Conservation (phyloP, 2,329 filamentous ascomycete genomes). For the Penicillium sp. region DNA sequence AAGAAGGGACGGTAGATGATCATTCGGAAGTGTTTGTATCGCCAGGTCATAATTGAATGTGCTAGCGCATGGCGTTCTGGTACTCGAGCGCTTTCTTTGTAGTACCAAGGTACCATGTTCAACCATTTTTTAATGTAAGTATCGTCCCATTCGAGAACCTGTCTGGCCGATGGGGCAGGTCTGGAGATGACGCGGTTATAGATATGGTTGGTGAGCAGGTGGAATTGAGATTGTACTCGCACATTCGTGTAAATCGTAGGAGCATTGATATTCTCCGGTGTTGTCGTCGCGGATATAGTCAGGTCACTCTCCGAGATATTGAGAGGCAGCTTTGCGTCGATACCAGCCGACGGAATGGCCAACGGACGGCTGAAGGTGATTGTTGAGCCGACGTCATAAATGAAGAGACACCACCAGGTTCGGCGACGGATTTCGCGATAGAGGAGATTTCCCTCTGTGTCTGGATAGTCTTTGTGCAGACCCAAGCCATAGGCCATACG, state of each 20-base stretch:
- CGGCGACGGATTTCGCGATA: conserved; percentile 3
- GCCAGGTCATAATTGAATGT: conserved; percentile 3
- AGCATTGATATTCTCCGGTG: not conserved
- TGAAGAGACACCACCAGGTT: conserved; percentile 4
- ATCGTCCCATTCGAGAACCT: conserved; percentile 5
- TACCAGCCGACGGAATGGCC: conserved; percentile 1
- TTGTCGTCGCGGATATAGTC: not conserved
- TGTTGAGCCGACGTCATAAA: conserved; percentile 2
- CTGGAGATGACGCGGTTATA: conserved; percentile 4
- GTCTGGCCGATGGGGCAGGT: not conserved
- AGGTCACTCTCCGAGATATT: conserved; percentile 1
- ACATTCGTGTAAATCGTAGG: conserved; percentile 4
- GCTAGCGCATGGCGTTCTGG: not conserved
- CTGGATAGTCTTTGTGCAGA: not conserved
- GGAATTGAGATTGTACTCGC: conserved; percentile 2
- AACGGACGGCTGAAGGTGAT: conserved; percentile 4
- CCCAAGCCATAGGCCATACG: conserved; percentile 50
- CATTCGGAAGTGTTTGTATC: conserved; percentile 4
- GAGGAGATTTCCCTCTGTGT: not conserved
- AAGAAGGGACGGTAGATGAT: conserved; percentile 3
- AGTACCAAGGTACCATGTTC: not conserved
- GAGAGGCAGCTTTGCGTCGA: conserved; percentile 2
- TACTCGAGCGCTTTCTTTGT: conserved; percentile 1
- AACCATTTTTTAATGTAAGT: conserved; percentile 1
- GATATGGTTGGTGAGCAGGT: conserved; percentile 4